Evolutionary conservation across 805 yeast genomes (phyloP), one percentile per base, ranked within the genome.

Genomic region (Lipomyces anomalus): DNA sequence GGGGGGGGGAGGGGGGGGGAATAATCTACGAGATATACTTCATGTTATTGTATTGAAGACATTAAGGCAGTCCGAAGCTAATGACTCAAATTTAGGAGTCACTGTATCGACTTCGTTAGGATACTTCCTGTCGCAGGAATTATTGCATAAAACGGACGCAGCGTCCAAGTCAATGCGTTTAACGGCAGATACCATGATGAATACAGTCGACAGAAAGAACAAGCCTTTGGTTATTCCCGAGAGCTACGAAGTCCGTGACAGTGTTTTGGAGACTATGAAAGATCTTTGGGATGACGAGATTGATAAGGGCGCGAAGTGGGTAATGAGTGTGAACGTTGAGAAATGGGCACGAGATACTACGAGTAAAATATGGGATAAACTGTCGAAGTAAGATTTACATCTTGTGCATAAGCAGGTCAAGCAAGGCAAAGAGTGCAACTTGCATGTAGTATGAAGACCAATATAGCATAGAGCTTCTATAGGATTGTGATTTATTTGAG

Each of bases 261-360:
- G 66, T 21, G 50, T 78, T 26, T 58, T 58, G 6, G 88, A 85
- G 62, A 80, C 88, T 0, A 68, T 75, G 49, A 82, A 80, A 54
- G 94, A 84, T 58, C 70, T 84, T 35, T 84, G 95, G 95, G 81
- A 84, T 59, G 79, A 76, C 37, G 89, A 83, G 60, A 73, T 84
- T 43, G 71, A 82, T 46, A 69, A 67, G 36, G 73, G 75, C 47
- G 84, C 80, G 20, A 78, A 78, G 54, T 80, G 83, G 76, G 55
- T 82, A 7, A 18, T 53, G 24, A 37, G n/a, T 6, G 32, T 40
- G 6, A 50, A 49, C 29, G 6, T 41, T 22, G 45, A 34, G 16
- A 34, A 26, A 4, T 41, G 43, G 44, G 6, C 18, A 5, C 13
- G 44, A 18, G 24, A 24, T 6, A 5, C 17, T 17, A 17, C 23